Base-by-base conservation (phyloP, 1,284 basidiomycete species). In the Fomitopsis pinicola region DNA sequence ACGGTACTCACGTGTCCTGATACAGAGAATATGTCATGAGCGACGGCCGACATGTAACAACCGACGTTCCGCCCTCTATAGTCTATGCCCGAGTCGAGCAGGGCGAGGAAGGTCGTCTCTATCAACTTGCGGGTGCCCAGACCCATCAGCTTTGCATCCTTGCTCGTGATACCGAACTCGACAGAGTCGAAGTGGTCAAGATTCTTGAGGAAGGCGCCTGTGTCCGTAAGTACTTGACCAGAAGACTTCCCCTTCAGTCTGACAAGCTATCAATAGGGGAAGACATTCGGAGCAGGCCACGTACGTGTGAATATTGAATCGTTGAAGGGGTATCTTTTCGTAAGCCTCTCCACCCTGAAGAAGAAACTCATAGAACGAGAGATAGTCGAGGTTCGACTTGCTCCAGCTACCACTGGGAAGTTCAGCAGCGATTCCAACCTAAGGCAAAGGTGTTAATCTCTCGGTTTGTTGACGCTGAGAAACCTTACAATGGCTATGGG, bases 51-150 rank as follows among this genome's bases (percentile, higher is more conserved):
- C 58, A 71, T 75, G 63, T 69, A 80, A 57, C 74, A 75, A 2
- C 79, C 78, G n/a, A 80, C 70, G 30, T 74, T 74, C 50, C 67
- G 65, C 9, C 69, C 71, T 10, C 77, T 63, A 56, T 76, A 78
- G 53, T 79, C 72, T 28, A 80, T 78, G 7, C 78, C 78, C 2
- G 78, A 75, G 61, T 80, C 78, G 14, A 70, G 66, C 2, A 80
- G 69, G 3, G 76, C 74, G 2, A 78, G 68, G 60, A 80, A 80
- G 2, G 72, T 67, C 10, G 70, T 66, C 62, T 80, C 78, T 19
- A 80, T 64, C 3, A 79, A 69, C 59, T 75, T 75, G 14, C 77
- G 69, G 9, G 73, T 74, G 10, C 70, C 70, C 19, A 73, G 63
- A 2, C 77, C 61, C 74, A 80, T 77, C 22, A 66, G 58, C 6